A percentile compares a stretch with the other conserved stretches of the same genome.
Evolutionary conservation across 2,329 filamentous ascomycete species (phyloP).

Genomic region (Penicillium frequentans): DNA sequence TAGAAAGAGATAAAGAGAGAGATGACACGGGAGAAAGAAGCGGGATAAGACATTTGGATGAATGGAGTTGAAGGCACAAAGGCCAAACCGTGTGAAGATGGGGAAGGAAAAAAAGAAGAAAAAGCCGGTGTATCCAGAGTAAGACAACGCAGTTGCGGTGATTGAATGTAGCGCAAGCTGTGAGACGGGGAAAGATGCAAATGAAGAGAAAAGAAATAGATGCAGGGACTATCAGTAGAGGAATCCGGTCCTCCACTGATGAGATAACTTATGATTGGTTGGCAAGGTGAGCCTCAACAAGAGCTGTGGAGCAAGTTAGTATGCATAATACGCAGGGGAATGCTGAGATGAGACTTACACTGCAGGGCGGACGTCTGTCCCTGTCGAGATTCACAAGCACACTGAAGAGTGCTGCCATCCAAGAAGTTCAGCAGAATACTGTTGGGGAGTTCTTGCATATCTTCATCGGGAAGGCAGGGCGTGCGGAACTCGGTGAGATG

Average conservation of each 20-base stretch:
- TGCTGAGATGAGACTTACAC: constrained; percentile 41
- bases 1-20: constrained; percentile 12
- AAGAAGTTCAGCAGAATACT: constrained; percentile 68
- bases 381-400: constrained; percentile 59
- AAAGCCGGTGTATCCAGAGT: not conserved
- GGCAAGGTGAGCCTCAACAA: constrained; percentile 42
- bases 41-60: constrained; percentile 7
- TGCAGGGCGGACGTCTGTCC: constrained; percentile 54
- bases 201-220: not conserved
- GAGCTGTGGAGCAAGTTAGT: constrained; percentile 32
- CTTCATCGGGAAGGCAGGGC: constrained; percentile 83
- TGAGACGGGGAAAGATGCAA: not conserved
- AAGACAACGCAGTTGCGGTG: constrained; percentile 4
- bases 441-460: constrained; percentile 88
- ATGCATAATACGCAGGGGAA: not conserved
- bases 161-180: constrained; percentile 8
- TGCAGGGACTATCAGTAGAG: not conserved
- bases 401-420: constrained; percentile 63
- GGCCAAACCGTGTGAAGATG: not conserved
- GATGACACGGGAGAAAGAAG: constrained; percentile 13
- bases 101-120: constrained; percentile 2
- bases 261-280: constrained; percentile 25
- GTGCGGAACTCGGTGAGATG: constrained; percentile 79
- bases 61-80: not conserved
- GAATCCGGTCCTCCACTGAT: constrained; percentile 4